Percentiles rank a stretch among this genome's conserved stretches.
Conservation (phyloP, 371 early-diverging fungal genomes). For the Choanephora cucurbitarum region DNA sequence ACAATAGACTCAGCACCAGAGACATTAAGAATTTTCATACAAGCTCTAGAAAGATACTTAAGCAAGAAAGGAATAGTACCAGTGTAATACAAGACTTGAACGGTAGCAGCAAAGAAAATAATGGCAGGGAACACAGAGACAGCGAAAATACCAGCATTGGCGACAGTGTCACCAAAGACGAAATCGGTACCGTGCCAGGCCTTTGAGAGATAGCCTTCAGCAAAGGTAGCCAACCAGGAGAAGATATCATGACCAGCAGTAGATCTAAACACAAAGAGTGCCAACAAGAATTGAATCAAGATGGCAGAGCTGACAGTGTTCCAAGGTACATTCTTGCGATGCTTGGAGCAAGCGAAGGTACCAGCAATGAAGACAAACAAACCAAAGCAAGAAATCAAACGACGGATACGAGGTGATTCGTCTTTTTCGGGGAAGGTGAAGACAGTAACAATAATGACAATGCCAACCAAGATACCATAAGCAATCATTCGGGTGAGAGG, state of each 20-base stretch:
- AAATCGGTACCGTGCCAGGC: conserved; percentile 65
- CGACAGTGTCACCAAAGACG: conserved; percentile 59
- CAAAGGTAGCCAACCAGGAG: conserved; percentile 65
- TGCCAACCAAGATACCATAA: conserved; percentile 27
- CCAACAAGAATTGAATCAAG: conserved; percentile 74
- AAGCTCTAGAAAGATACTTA: conserved; percentile 63
- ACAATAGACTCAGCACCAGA: conserved; percentile 86
- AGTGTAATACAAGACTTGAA: conserved; percentile 79
- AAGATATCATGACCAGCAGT: conserved; percentile 71
- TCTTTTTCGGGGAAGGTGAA: conserved; percentile 51
- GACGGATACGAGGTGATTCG: conserved; percentile 57
- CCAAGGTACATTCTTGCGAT: conserved; percentile 69
- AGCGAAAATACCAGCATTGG: conserved; percentile 54
- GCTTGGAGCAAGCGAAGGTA: conserved; percentile 57
- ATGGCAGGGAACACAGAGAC: conserved; percentile 76
- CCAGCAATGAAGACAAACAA: conserved; percentile 56
- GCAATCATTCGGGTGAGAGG: not conserved
- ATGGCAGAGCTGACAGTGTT: conserved; percentile 73
- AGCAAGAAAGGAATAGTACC: conserved; percentile 83
- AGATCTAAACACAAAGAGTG: conserved; percentile 77
- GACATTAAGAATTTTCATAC: conserved; percentile 70
- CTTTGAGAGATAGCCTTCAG: conserved; percentile 62
- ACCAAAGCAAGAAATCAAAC: conserved; percentile 74
- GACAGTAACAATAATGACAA: conserved; percentile 54
- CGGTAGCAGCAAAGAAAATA: conserved; percentile 82